phyloP scores from a whole-genome alignment of 768 basidiomycete genomes.

The Mycena pura region DNA sequence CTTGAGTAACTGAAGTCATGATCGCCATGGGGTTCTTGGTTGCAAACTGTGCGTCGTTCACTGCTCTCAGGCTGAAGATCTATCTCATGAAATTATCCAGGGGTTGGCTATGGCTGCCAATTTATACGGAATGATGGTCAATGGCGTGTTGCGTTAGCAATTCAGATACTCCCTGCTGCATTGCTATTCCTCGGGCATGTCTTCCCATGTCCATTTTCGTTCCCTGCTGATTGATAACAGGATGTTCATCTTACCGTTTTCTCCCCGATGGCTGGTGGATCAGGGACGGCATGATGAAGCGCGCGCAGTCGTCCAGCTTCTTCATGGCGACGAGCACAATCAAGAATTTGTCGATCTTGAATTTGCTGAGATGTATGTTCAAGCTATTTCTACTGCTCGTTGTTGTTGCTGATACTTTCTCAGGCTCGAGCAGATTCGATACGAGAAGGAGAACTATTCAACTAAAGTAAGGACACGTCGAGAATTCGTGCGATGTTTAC shows the following conservation, averaged over 20 bases:
- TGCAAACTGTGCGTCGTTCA: slow-evolving; percentile 14
- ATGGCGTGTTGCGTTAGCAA: slow-evolving; percentile 62
- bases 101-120: slow-evolving; percentile 63
- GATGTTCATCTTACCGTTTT: slow-evolving; percentile 56
- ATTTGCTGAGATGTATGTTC: slow-evolving; percentile 57
- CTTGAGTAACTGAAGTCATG: slow-evolving; percentile 15
- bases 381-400: slow-evolving; percentile 50
- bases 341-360: slow-evolving; percentile 58
- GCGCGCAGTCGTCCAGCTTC: slow-evolving; percentile 56
- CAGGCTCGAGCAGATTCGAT: slow-evolving; percentile 54
- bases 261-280: slow-evolving; percentile 62
- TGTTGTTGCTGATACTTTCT: slow-evolving; percentile 32
- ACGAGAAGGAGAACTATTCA: slow-evolving; percentile 56
- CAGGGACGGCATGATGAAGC: slow-evolving; percentile 52
- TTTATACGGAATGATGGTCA: slow-evolving; percentile 51
- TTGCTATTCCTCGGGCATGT: slow-evolving; percentile 50
- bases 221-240: slow-evolving; percentile 9
- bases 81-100: slow-evolving; percentile 55
- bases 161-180: slow-evolving; percentile 62
- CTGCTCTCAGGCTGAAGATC: slow-evolving; percentile 12
- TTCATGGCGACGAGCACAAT: slow-evolving; percentile 53
- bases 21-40: slow-evolving; percentile 23
- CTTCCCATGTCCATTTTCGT: background rate
- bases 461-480: slow-evolving; percentile 33
- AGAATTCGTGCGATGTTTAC: background rate